Base-by-base conservation (phyloP, 345 rosid species). In the Euphorbia peplus region DNA sequence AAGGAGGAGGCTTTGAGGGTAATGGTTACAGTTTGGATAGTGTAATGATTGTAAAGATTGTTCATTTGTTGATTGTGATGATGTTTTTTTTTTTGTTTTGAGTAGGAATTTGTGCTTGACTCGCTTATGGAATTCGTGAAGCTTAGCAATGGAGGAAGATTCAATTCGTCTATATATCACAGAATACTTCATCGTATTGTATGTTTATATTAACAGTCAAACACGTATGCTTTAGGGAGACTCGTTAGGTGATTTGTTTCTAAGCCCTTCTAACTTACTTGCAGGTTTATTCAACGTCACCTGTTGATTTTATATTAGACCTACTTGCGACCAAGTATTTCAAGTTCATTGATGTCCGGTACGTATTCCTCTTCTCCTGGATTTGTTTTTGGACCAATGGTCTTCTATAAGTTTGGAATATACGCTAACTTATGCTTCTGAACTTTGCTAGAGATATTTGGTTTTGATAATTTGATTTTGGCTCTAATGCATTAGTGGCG, bases 81-180 rank as follows among this genome's bases (percentile, higher is more conserved):
- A 10, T 59, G 39, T 19, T 42, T 3, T 16, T 41, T 35, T n/a
- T 24, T n/a, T n/a, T n/a, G n/a, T n/a, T 63, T 52, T 70, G 25
- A 57, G 62, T 78, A 93, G 98, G 97, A 90, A 74, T 72, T 93
- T 48, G 87, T 88, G 63, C 71, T 89, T 80, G 98, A 87, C 32
- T 73, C 97, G 0, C 71, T 91, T 30, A 91, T 93, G 97, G 95
- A 87, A 64, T 85, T 89, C 70, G 90, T 89, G 69, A 91, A 86
- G 81, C 70, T 83, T 63, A 81, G 90, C 35, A 91, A 85, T 75
- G 76, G 80, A 25, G 96, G 96, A 64, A 80, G 77, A 22, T 91
- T 89, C 67, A 83, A 84, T 64, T 91, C 91, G 16, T 79, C 93
- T 21, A 87, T 88, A 52, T 91, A 85, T 74, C 84, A 89, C 69